phyloP scores from a whole-genome alignment of 768 basidiomycete genomes.

The Infundibulicybe gibba region DNA sequence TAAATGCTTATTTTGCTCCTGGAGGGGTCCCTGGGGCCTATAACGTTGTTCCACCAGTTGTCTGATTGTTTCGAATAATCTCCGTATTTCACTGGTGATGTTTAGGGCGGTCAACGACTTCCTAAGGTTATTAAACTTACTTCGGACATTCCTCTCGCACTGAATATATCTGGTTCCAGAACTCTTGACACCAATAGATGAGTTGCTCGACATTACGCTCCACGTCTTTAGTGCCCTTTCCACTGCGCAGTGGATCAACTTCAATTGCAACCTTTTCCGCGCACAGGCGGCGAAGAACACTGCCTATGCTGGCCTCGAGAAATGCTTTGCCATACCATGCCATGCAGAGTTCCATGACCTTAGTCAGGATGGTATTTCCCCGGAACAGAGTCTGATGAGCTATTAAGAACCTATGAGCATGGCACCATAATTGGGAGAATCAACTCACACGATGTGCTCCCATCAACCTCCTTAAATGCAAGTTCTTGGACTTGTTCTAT shows the following conservation, averaged over 20 bases:
- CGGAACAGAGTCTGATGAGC: slow-evolving; percentile 76
- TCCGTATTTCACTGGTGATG: slow-evolving; percentile 63
- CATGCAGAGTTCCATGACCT: slow-evolving; percentile 78
- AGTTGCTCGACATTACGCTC: slow-evolving; percentile 68
- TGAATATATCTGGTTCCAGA: slow-evolving; percentile 81
- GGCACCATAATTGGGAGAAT: background rate
- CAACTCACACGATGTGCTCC: slow-evolving; percentile 57
- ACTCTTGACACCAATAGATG: slow-evolving; percentile 73
- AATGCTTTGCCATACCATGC: slow-evolving; percentile 77
- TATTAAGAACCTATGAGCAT: slow-evolving; percentile 19
- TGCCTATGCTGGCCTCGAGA: slow-evolving; percentile 77
- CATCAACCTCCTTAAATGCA: slow-evolving; percentile 68
- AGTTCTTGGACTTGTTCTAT: slow-evolving; percentile 69
- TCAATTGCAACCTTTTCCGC: slow-evolving; percentile 76
- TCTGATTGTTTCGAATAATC: slow-evolving; percentile 66
- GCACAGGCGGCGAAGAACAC: slow-evolving; percentile 64
- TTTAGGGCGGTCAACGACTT: slow-evolving; percentile 5
- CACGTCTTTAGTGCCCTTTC: slow-evolving; percentile 56
- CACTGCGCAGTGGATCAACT: slow-evolving; percentile 70
- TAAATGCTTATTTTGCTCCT: slow-evolving; percentile 48
- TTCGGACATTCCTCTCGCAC: slow-evolving; percentile 69
- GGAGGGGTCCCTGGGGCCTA: slow-evolving; percentile 31
- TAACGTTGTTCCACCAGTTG: slow-evolving; percentile 69
- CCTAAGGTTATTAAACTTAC: slow-evolving; percentile 38
- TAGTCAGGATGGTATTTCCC: slow-evolving; percentile 66